Evolutionary conservation across 768 basidiomycete species (phyloP), one percentile per base, ranked within the genome.

Genomic region (Lactifluus hygrophoroides): DNA sequence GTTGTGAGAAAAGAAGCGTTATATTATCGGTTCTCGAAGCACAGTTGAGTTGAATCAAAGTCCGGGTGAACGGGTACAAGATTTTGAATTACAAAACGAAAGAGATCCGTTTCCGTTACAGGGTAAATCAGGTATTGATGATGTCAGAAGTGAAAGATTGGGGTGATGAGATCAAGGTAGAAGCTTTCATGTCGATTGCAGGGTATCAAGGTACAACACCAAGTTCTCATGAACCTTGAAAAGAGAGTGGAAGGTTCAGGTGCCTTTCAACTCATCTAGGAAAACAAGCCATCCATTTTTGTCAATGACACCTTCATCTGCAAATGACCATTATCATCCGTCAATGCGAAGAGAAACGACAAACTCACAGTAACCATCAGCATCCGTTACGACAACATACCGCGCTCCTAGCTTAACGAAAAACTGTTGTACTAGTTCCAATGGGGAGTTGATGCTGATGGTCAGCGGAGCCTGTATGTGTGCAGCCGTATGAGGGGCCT

Each of bases 211-310:
- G 17, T n/a, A 10, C 19, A 10, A 16, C 16, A 19, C 3, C 3
- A 38, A 17, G 9, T 10, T 8, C 1, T 17, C 19, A 3, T 3
- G 21, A 6, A 43, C 5, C 14, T 43, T 19, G 21, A 23, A 13
- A 43, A 48, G 11, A 35, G 11, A 21, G 38, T 28, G 14, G 17
- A 17, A 19, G 16, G 11, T n/a, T 61, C 51, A 61, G 38, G 10
- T 13, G 4, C 81, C 83, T 60, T 89, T 86, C 57, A 94, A 72
- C 65, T 86, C 82, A 51, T 77, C 82, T 37, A 97, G 74, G 73
- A 95, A 95, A 7, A 81, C 86, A 27, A 98, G 80, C 93, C 94
- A 99, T 0, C 81, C 82, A 73, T 95, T 94, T 78, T 97, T 97
- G 70, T 93, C 87, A 55, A 99, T 88, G 10, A 94, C 77, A 8